Base-by-base conservation (phyloP, 2,329 filamentous ascomycete species). In the Thermothelomyces thermophilus region DNA sequence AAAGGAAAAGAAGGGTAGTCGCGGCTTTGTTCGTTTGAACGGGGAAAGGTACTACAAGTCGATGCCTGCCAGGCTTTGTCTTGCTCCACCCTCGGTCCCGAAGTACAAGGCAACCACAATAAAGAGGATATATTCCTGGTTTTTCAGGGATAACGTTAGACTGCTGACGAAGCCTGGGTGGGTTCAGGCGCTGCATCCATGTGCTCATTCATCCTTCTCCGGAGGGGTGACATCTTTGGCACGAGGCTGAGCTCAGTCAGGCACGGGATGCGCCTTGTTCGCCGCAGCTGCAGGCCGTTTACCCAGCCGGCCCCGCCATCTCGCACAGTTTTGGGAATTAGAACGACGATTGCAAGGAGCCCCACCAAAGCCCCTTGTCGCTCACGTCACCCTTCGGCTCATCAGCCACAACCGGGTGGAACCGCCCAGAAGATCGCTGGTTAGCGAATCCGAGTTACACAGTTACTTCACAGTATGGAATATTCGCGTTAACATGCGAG, bases 241-340 rank as follows among this genome's bases (percentile, higher is more conserved):
- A 50, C 46, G 50, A 49, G 52, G 52, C 47, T 55, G 43, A 45
- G 50, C 40, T 46, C 40, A 22, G 33, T 8, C 24, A 19, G 34
- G 35, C 43, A 31, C 17, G 34, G 16, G 16, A 20, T 14, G 10
- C 9, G 5, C 16, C 16, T 35, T 17, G 10, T 3, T 34, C 17
- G 7, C 41, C 41, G 28, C 41, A 13, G 34, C 26, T 20, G 31
- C 22, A 20, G 22, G 28, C 14, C 28, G 19, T 33, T 19, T 3
- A 44, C 13, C n/a, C n/a, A 19, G 45, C 37, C n/a, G 20, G 40
- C 46, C 50, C 50, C 50, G 46, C 46, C 41, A 49, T 52, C 16
- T 2, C 10, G 16, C n/a, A 8, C 20, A 13, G 22, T 30, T 31
- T 30, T 31, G 26, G 37, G 39, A 33, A 22, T 39, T 6, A 20